A percentile compares a stretch with the other conserved stretches of the same genome.
phyloP scores from a whole-genome alignment of 2,329 filamentous ascomycete genomes.

The Alternaria hordeiaustralica region DNA sequence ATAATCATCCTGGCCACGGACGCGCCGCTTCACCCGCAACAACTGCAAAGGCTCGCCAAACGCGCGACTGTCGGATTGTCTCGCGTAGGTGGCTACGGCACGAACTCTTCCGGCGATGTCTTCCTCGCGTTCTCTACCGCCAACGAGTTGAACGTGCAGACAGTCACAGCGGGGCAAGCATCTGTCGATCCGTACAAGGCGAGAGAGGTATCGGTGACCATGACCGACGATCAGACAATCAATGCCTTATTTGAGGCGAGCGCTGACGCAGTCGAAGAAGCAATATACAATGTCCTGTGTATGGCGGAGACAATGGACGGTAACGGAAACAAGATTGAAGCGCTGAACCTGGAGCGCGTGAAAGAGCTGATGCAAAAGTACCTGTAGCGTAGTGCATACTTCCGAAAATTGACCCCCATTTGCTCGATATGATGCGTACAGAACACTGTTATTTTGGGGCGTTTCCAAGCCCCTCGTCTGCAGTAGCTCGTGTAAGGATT shows the following conservation, averaged over 20 bases:
- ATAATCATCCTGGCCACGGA: constrained; percentile 68
- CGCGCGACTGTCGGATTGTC: constrained; percentile 67
- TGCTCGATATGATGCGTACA: background rate
- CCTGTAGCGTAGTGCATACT: constrained; percentile 17
- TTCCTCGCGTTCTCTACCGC: constrained; percentile 72
- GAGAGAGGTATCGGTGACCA: constrained; percentile 54
- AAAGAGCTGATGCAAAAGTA: constrained; percentile 48
- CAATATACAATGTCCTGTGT: constrained; percentile 69
- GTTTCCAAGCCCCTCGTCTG: background rate
- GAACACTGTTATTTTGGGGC: background rate
- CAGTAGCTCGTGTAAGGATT: background rate
- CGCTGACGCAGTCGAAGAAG: constrained; percentile 69
- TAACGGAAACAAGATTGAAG: constrained; percentile 54
- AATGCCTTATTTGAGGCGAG: constrained; percentile 67
- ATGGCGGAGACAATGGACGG: constrained; percentile 67
- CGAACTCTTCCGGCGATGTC: constrained; percentile 69
- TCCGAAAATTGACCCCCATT: background rate
- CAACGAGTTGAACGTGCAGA: constrained; percentile 58
- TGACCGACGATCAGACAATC: constrained; percentile 65
- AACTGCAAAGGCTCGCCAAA: constrained; percentile 65
- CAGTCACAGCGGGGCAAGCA: constrained; percentile 28
- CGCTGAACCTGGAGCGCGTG: constrained; percentile 42
- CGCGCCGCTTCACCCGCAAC: constrained; percentile 64
- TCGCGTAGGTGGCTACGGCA: constrained; percentile 66
- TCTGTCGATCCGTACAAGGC: constrained; percentile 45